Evolutionary conservation across 2,329 filamentous ascomycete genomes (phyloP).

Genomic region (Torrubiellomyces zombiae): DNA sequence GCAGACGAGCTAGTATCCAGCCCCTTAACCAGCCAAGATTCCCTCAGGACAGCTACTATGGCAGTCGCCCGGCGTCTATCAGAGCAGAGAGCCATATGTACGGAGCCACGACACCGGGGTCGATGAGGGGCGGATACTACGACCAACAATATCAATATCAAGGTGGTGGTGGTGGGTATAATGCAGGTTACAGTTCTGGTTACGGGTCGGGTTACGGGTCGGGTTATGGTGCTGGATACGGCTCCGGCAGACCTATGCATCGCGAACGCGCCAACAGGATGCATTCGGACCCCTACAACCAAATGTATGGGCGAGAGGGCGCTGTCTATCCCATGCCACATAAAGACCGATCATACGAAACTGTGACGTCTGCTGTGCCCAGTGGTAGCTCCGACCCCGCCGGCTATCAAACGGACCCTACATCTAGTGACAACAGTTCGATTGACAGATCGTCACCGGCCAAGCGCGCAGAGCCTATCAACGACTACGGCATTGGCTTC

Average conservation of each 20-base stretch:
- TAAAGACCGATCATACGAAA: constrained; percentile 75
- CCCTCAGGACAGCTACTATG: constrained; percentile 36
- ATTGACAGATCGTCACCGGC: constrained; percentile 54
- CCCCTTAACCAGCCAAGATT: constrained; percentile 29
- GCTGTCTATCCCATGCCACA: constrained; percentile 36
- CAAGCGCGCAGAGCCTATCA: constrained; percentile 35
- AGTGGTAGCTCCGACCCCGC: constrained; percentile 61
- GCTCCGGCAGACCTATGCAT: constrained; percentile 2
- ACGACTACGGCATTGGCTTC: constrained; percentile 49
- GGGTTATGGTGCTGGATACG: constrained; percentile 8
- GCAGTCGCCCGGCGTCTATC: constrained; percentile 23
- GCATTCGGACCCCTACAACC: constrained; percentile 28
- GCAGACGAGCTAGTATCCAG: constrained; percentile 45
- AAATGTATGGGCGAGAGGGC: constrained; percentile 20
- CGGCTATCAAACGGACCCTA: constrained; percentile 69
- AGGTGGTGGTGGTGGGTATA: constrained; percentile 9
- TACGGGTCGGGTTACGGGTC: constrained; percentile 3
- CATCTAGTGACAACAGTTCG: constrained; percentile 83
- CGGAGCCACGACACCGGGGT: constrained; percentile 17
- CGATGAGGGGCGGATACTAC: constrained; percentile 24
- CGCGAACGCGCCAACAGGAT: constrained; percentile 20
- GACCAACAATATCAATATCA: constrained; percentile 26
- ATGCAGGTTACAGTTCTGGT: constrained; percentile 8
- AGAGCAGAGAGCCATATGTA: constrained; percentile 24
- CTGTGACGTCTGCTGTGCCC: constrained; percentile 60